phyloP scores from a whole-genome alignment of 2,329 filamentous ascomycete species.

The Arthroderma sp. region DNA sequence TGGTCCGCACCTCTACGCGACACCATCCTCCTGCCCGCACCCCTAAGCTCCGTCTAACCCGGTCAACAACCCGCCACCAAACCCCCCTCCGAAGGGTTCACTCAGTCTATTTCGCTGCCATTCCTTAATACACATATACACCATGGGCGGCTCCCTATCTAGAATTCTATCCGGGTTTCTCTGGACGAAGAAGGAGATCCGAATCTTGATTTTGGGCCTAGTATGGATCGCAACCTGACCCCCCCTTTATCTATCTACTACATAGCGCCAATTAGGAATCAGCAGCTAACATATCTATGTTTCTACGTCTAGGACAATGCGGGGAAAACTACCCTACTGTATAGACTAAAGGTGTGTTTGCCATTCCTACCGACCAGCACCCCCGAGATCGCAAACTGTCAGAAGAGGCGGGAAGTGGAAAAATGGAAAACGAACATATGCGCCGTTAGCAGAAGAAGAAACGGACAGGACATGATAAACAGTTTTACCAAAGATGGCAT shows the following conservation, averaged over 20 bases:
- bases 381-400: not conserved
- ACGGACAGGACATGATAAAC: not conserved
- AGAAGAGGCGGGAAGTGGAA: not conserved
- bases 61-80: too few relatives aligned
- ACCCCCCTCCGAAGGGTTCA: too few relatives aligned
- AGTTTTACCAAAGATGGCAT: not conserved
- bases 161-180: constrained; percentile 54
- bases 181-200: constrained; percentile 93
- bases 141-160: constrained; percentile 45
- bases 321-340: constrained; percentile 92
- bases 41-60: too few relatives aligned
- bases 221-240: constrained; percentile 40
- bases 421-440: not conserved
- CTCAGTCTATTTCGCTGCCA: too few relatives aligned
- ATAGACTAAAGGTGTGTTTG: constrained; percentile 69
- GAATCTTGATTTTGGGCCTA: constrained; percentile 86
- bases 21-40: too few relatives aligned
- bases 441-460: too few relatives aligned
- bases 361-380: not conserved
- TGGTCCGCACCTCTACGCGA: too few relatives aligned
- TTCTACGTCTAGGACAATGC: constrained; percentile 67
- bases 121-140: not conserved
- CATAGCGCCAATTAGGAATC: not conserved
- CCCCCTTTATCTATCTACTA: too few relatives aligned
- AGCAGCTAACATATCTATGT: constrained; percentile 7